These are phyloP conservation scores for Botryobasidium botryosum DNA, from an alignment of 768 basidiomycete species.

Conservation along the genomic window DNA sequence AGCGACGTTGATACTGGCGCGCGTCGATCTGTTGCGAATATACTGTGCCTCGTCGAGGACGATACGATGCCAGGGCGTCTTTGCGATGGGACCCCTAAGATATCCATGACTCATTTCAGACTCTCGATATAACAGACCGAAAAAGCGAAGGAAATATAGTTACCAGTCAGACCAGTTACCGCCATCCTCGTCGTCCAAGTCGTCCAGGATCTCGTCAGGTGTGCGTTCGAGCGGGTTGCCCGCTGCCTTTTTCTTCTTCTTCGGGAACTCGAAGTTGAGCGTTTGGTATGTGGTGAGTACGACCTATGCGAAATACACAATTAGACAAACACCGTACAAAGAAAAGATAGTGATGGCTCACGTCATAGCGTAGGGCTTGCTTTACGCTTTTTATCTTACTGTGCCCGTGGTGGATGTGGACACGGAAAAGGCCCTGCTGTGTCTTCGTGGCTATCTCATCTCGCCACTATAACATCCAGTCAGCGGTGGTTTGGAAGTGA, in stretches of 20 bases:
- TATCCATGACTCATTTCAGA: not conserved
- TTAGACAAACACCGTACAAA: not conserved
- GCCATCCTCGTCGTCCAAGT: constrained; percentile 10
- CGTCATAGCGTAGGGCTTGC: constrained; percentile 36
- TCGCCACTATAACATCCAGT: constrained; percentile 36
- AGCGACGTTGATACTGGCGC: constrained; percentile 40
- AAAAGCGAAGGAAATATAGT: not conserved
- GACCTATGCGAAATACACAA: constrained; percentile 25
- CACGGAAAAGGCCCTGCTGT: constrained; percentile 34
- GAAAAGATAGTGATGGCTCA: constrained; percentile 15
- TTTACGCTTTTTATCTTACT: constrained; percentile 42
- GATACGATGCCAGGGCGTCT: constrained; percentile 47
- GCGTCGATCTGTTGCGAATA: constrained; percentile 48
- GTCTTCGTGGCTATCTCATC: constrained; percentile 56
- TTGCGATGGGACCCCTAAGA: constrained; percentile 40
- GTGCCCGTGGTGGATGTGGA: constrained; percentile 56
- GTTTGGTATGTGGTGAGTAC: constrained; percentile 69
- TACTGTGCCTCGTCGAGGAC: constrained; percentile 70
- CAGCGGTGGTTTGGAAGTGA: not conserved
- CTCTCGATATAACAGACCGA: not conserved
- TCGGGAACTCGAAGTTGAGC: constrained; percentile 38
- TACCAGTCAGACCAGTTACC: constrained; percentile 7
- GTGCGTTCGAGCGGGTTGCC: not conserved
- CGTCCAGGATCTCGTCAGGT: too few species aligned
- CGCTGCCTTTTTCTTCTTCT: constrained; percentile 27